Percentiles rank a stretch among this genome's conserved stretches.
These are phyloP conservation scores for Scopulariopsis brevicaulis DNA, from an alignment of 2,329 filamentous ascomycete genomes.

Conservation along the genomic window DNA sequence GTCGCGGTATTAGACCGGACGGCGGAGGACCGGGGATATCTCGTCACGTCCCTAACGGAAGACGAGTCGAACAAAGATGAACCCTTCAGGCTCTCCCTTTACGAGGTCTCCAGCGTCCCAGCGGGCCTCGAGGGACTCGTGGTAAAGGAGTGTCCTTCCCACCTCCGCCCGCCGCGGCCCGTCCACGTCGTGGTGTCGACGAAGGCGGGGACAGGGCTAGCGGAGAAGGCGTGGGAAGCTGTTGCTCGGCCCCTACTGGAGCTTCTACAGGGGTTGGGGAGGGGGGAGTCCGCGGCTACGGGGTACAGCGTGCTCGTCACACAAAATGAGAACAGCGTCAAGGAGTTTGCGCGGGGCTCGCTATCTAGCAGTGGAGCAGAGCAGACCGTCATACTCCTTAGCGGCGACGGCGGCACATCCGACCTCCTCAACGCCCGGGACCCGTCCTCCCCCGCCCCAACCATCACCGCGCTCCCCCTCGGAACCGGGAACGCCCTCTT, in stretches of 20 bases:
- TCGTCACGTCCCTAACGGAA: conserved; percentile 1
- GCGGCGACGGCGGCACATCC: conserved; percentile 77
- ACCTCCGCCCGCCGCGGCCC: conserved; percentile 10
- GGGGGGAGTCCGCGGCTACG: conserved; percentile 5
- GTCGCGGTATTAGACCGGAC: background rate
- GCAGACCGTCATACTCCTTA: conserved; percentile 61
- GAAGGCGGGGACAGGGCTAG: conserved; percentile 49
- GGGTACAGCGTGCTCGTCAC: conserved; percentile 50
- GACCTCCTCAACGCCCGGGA: conserved; percentile 62
- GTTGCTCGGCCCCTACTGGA: conserved; percentile 3
- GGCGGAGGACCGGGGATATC: background rate
- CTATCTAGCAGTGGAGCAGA: conserved; percentile 17
- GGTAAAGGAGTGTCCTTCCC: background rate
- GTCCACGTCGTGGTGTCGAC: conserved; percentile 60
- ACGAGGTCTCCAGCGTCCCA: conserved; percentile 14
- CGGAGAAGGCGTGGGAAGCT: conserved; percentile 14
- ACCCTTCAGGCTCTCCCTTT: conserved; percentile 3
- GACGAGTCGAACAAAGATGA: conserved; percentile 7
- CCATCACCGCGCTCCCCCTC: conserved; percentile 44
- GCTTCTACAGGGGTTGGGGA: background rate
- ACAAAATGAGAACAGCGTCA: conserved; percentile 49
- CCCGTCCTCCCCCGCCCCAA: conserved; percentile 1
- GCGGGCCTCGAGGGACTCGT: conserved; percentile 12
- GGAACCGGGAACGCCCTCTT: conserved; percentile 57
- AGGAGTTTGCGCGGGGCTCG: conserved; percentile 39